A percentile compares a stretch with the other conserved stretches of the same genome.
Conservation (phyloP, 2,329 filamentous ascomycete species). For the Simplicillium aogashimaense region DNA sequence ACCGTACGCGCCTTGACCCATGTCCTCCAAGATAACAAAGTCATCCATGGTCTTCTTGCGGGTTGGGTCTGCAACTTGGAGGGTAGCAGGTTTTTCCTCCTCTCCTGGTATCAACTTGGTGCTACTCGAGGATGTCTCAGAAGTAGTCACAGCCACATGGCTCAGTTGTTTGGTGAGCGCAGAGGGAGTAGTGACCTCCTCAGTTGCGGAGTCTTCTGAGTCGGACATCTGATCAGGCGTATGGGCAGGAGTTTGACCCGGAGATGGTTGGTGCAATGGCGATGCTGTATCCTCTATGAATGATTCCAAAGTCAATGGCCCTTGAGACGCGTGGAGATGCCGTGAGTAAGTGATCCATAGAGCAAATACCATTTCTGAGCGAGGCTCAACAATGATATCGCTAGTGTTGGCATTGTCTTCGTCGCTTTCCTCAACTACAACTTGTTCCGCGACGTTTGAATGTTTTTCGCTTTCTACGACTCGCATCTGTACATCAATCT, state of each 20-base stretch:
- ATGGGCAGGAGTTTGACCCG: conserved; percentile 55
- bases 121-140: conserved; percentile 40
- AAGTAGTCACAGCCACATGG: conserved; percentile 44
- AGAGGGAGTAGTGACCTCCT: conserved; percentile 30
- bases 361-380: conserved; percentile 80
- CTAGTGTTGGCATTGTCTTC: conserved; percentile 25
- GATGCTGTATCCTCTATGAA: conserved; percentile 43
- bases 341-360: conserved; percentile 96
- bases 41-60: conserved; percentile 80
- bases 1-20: conserved; percentile 96
- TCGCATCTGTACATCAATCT: conserved; percentile 92
- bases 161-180: conserved; percentile 46
- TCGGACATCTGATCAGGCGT: conserved; percentile 50
- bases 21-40: conserved; percentile 89
- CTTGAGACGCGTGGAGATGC: conserved; percentile 70
- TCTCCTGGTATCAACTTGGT: conserved; percentile 18
- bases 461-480: conserved; percentile 84
- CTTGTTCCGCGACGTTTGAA: conserved; percentile 47
- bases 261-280: conserved; percentile 68
- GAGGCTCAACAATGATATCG: conserved; percentile 35
- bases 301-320: conserved; percentile 34
- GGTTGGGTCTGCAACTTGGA: conserved; percentile 25
- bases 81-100: conserved; percentile 20
- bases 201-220: conserved; percentile 34
- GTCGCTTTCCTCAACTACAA: conserved; percentile 52